Conservation (phyloP, 2,329 filamentous ascomycete species). For the Trichoderma asperellum region DNA sequence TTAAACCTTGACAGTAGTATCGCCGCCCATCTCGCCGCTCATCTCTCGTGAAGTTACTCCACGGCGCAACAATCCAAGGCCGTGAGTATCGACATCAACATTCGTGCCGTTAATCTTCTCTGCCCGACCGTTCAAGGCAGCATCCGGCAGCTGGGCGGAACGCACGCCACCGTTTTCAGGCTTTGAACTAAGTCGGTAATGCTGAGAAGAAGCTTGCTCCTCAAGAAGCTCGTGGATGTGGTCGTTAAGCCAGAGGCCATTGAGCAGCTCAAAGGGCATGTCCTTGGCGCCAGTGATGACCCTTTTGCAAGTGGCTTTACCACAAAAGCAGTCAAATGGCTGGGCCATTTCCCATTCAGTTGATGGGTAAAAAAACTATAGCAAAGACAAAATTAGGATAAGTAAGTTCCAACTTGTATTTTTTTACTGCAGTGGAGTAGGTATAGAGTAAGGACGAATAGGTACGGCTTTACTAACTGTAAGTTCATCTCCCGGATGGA, state of each 20-base stretch:
- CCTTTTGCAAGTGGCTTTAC: constrained; percentile 60
- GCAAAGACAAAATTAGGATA: neutral
- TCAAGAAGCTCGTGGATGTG: constrained; percentile 62
- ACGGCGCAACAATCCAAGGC: constrained; percentile 39
- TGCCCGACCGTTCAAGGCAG: constrained; percentile 35
- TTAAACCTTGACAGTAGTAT: constrained; percentile 49
- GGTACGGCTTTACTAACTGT: constrained; percentile 47
- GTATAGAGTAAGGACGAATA: no score
- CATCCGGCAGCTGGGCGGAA: constrained; percentile 36
- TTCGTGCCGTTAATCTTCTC: constrained; percentile 29
- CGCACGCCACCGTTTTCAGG: neutral
- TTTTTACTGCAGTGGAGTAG: neutral
- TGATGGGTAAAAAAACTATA: constrained; percentile 72
- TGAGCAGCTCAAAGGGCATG: constrained; percentile 58
- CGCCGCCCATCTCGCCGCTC: constrained; percentile 65
- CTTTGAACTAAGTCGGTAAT: constrained; percentile 27
- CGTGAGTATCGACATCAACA: neutral
- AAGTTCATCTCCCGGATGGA: constrained; percentile 60
- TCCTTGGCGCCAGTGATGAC: constrained; percentile 65
- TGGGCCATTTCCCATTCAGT: constrained; percentile 77
- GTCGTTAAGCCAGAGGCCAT: constrained; percentile 63
- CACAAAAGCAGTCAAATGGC: constrained; percentile 69
- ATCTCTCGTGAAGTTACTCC: constrained; percentile 59
- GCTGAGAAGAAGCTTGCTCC: constrained; percentile 38
- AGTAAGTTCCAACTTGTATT: neutral